A percentile compares a stretch with the other conserved stretches of the same genome.
Conservation (phyloP, 2,329 filamentous ascomycete genomes). For the Chaetomiaceae sp. region DNA sequence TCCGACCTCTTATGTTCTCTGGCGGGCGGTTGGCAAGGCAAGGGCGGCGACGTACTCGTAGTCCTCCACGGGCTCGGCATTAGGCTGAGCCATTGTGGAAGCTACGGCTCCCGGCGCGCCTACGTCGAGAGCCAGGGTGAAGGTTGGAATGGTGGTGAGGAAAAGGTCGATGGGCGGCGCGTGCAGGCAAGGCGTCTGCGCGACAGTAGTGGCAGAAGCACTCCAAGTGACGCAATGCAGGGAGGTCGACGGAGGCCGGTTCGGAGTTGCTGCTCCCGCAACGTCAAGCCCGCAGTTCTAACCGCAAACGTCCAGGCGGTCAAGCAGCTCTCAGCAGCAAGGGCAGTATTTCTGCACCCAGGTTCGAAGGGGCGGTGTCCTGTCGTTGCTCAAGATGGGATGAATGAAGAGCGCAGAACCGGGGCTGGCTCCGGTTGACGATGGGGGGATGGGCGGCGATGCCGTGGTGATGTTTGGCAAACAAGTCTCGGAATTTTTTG, state of each 20-base stretch:
- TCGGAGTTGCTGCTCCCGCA: constrained; percentile 3
- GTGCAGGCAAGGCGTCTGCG: constrained; percentile 9
- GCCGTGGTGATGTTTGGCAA: constrained; percentile 15
- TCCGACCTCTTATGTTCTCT: not conserved
- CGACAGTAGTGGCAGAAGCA: constrained; percentile 6
- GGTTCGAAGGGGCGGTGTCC: constrained; percentile 4
- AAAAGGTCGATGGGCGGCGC: not conserved
- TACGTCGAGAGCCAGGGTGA: constrained; percentile 63
- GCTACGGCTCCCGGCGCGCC: constrained; percentile 62
- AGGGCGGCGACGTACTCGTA: constrained; percentile 53
- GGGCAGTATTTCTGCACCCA: not conserved
- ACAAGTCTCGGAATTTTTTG: constrained; percentile 23
- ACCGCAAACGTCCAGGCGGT: not conserved
- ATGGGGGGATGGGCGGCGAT: constrained; percentile 13
- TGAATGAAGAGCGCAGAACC: not conserved
- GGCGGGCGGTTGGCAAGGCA: not conserved
- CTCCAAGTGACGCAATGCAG: constrained; percentile 23
- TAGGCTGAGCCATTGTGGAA: constrained; percentile 62
- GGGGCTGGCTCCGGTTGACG: not conserved
- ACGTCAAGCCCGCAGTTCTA: not conserved
- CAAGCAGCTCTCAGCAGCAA: not conserved
- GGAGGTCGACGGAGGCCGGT: not conserved
- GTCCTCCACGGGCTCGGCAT: constrained; percentile 58
- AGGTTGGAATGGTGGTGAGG: constrained; percentile 26
- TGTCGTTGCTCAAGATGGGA: constrained; percentile 9